These are phyloP conservation scores for Ceratobasidium sp. DNA, from an alignment of 1,284 basidiomycete species.

Conservation along the genomic window DNA sequence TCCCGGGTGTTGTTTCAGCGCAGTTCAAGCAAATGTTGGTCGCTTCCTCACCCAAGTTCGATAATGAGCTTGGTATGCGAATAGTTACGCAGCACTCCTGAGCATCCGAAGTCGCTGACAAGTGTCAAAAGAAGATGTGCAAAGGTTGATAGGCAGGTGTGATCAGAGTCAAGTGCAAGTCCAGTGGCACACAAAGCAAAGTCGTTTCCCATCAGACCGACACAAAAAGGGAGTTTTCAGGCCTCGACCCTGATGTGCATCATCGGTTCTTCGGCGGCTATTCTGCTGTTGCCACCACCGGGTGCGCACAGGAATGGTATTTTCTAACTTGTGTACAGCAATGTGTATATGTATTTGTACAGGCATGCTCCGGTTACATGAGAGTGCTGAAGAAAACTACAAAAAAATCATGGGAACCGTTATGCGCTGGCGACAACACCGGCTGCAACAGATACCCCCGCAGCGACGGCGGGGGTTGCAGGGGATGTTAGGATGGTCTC, in stretches of 20 bases:
- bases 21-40: neutral
- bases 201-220: slow-evolving; percentile 33
- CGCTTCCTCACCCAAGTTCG: neutral
- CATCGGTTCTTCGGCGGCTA: slow-evolving; percentile 1
- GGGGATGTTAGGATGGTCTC: neutral
- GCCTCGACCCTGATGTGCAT: slow-evolving; percentile 35
- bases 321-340: neutral
- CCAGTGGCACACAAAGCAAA: slow-evolving; percentile 28
- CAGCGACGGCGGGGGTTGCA: slow-evolving; percentile 24
- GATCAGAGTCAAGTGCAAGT: slow-evolving; percentile 13
- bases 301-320: neutral
- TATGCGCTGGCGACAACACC: slow-evolving; percentile 27
- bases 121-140: neutral
- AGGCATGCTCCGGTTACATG: neutral
- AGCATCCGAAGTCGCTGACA: neutral
- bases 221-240: slow-evolving; percentile 34
- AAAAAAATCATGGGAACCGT: neutral
- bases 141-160: slow-evolving; percentile 1
- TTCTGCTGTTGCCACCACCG: neutral
- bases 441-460: slow-evolving; percentile 19
- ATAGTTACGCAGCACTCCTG: neutral
- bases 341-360: neutral
- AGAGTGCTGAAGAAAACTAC: slow-evolving; percentile 3
- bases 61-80: neutral
- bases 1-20: slow-evolving; percentile 6